Evolutionary conservation across 2,329 filamentous ascomycete species (phyloP).

Genomic region (Dothideomycetidae sp.): DNA sequence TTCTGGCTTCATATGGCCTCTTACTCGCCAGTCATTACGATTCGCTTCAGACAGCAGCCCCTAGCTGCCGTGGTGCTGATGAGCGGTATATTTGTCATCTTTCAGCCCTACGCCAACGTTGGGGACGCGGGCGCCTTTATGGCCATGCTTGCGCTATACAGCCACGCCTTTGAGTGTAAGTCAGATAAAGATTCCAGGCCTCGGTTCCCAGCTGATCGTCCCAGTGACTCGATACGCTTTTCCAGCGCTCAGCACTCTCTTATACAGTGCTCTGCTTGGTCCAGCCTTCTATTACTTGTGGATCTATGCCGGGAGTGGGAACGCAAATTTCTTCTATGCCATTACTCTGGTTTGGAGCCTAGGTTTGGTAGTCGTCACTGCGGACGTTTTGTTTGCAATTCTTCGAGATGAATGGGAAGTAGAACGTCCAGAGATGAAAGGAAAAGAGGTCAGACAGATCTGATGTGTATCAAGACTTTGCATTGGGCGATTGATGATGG

Average conservation of each 20-base stretch:
- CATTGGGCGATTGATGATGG: too few relatives aligned
- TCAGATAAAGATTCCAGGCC: constrained; percentile 13
- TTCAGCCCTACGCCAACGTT: constrained; percentile 93
- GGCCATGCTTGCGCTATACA: constrained; percentile 66
- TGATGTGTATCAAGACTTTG: constrained; percentile 27
- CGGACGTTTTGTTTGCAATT: constrained; percentile 76
- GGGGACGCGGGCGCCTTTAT: constrained; percentile 80
- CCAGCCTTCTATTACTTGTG: constrained; percentile 94
- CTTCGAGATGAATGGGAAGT: constrained; percentile 89
- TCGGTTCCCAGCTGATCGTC: constrained; percentile 18
- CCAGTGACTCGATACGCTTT: constrained; percentile 86
- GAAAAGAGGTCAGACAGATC: constrained; percentile 76
- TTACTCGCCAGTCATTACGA: constrained; percentile 74
- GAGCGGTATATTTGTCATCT: constrained; percentile 80
- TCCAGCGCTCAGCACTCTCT: constrained; percentile 62
- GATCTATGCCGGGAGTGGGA: constrained; percentile 96
- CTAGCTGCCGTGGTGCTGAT: constrained; percentile 74
- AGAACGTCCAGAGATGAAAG: constrained; percentile 76
- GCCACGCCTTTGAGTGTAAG: constrained; percentile 76
- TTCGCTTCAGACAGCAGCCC: constrained; percentile 73
- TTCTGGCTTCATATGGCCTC: constrained; percentile 93
- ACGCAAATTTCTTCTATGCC: constrained; percentile 98
- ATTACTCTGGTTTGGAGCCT: constrained; percentile 98
- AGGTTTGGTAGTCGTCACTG: constrained; percentile 71
- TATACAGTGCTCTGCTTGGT: constrained; percentile 79